Conservation (phyloP, 495 filamentous ascomycete species). For the Acidiella bohemica region DNA sequence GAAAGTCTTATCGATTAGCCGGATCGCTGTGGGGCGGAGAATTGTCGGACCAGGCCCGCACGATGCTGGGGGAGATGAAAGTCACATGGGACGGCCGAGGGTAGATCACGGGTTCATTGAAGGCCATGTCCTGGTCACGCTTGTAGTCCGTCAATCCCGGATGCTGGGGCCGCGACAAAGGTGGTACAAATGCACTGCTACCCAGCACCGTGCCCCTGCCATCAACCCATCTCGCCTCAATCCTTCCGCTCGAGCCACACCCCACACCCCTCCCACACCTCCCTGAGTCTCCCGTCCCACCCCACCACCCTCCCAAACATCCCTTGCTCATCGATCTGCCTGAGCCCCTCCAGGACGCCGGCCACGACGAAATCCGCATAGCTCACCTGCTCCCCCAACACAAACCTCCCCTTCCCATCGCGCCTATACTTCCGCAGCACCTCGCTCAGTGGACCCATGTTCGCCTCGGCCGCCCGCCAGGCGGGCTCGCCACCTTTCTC, state of each 20-base stretch:
- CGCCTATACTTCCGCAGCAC: conserved; percentile 32
- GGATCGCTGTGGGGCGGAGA: too few relatives aligned
- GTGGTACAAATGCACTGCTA: too few relatives aligned
- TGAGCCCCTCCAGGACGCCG: conserved; percentile 24
- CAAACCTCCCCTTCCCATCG: conserved; percentile 40
- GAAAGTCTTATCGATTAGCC: too few relatives aligned
- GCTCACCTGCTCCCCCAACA: conserved; percentile 27
- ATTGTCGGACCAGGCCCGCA: too few relatives aligned
- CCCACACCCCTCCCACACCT: conserved; percentile 20
- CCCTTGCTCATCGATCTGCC: conserved; percentile 19
- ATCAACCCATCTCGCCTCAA: not conserved
- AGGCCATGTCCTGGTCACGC: too few relatives aligned
- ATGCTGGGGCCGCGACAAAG: too few relatives aligned
- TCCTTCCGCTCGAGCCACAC: conserved; percentile 22
- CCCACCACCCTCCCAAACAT: conserved; percentile 14
- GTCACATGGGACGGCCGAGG: too few relatives aligned
- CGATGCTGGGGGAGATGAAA: too few relatives aligned
- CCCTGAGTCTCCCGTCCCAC: conserved; percentile 14
- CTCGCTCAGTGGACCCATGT: conserved; percentile 30
- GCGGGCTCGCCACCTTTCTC: conserved; percentile 30
- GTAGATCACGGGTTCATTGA: too few relatives aligned
- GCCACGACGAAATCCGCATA: conserved; percentile 33
- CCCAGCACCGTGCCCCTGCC: not conserved
- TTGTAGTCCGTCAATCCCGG: too few relatives aligned
- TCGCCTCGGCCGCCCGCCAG: conserved; percentile 29